These are phyloP conservation scores for Rutstroemia sp. DNA, from an alignment of 2,329 filamentous ascomycete genomes.

Conservation along the genomic window DNA sequence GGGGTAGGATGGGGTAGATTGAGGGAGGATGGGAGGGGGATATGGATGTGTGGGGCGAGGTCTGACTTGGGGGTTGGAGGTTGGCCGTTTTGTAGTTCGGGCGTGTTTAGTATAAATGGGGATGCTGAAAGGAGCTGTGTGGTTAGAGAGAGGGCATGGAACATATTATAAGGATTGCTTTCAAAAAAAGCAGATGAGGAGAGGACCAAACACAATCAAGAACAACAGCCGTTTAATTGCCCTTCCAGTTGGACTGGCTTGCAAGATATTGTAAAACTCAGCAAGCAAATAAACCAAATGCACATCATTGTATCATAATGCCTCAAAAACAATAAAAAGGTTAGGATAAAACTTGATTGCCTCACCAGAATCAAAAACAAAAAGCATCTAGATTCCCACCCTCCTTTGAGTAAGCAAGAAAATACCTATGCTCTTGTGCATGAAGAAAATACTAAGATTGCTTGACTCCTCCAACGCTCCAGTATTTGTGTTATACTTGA, in stretches of 20 bases:
- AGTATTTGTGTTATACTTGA: conserved; percentile 10
- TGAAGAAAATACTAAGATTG: conserved; percentile 11
- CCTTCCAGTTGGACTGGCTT: too few species aligned
- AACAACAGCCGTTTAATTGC: too few species aligned
- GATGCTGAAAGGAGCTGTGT: too few species aligned
- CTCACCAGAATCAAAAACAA: neutral
- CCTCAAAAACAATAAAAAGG: too few species aligned
- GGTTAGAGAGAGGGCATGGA: too few species aligned
- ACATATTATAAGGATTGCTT: too few species aligned
- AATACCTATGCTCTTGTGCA: conserved; percentile 11
- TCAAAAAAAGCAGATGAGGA: too few species aligned
- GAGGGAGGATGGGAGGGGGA: neutral
- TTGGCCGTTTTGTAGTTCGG: neutral
- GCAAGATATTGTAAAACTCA: too few species aligned
- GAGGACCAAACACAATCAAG: too few species aligned
- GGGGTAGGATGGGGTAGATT: conserved; percentile 39
- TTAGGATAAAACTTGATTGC: neutral
- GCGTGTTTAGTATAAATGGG: neutral
- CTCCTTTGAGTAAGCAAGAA: neutral
- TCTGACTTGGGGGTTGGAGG: neutral
- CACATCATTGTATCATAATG: too few species aligned
- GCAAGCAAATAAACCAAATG: too few species aligned
- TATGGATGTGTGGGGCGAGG: neutral
- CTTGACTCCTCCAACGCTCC: conserved; percentile 24
- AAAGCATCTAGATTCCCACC: conserved; percentile 13